These are phyloP conservation scores for Tulasnella sp. DNA, from an alignment of 768 basidiomycete genomes.

Conservation along the genomic window DNA sequence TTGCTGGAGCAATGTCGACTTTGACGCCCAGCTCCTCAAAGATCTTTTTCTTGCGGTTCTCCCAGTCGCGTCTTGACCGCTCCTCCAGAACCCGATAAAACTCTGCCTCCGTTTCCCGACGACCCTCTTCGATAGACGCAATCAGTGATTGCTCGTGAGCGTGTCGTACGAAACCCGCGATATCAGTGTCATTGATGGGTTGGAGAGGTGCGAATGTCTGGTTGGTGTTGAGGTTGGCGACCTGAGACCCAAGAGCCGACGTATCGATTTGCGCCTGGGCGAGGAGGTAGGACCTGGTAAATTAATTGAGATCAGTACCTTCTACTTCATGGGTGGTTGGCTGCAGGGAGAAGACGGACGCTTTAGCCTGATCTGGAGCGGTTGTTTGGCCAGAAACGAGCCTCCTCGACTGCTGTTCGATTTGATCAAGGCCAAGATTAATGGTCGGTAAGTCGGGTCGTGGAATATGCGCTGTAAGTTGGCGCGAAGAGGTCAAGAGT, in stretches of 20 bases:
- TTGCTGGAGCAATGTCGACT: constrained; percentile 30
- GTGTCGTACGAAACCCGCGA: constrained; percentile 88
- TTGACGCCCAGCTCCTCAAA: constrained; percentile 83
- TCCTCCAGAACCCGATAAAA: constrained; percentile 78
- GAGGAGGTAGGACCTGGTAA: constrained; percentile 75
- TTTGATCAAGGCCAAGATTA: constrained; percentile 85
- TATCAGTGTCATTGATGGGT: constrained; percentile 88
- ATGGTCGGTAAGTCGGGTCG: constrained; percentile 80
- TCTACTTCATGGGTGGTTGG: constrained; percentile 10
- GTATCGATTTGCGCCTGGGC: constrained; percentile 93
- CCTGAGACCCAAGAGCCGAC: constrained; percentile 72
- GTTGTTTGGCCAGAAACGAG: constrained; percentile 65
- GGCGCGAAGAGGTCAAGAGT: constrained; percentile 32
- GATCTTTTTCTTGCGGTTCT: constrained; percentile 78
- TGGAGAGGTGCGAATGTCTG: constrained; percentile 84
- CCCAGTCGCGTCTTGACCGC: constrained; percentile 73
- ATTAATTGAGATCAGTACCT: not conserved
- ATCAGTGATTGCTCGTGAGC: constrained; percentile 93
- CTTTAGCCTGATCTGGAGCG: constrained; percentile 57
- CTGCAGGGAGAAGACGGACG: constrained; percentile 41
- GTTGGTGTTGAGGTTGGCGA: constrained; percentile 72
- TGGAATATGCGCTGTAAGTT: constrained; percentile 67
- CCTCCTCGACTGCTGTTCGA: constrained; percentile 84
- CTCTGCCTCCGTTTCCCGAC: constrained; percentile 74
- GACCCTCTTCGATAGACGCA: constrained; percentile 84